phyloP scores from a whole-genome alignment of 1,139 yeast species.

The Trichomonascaceae sp. region DNA sequence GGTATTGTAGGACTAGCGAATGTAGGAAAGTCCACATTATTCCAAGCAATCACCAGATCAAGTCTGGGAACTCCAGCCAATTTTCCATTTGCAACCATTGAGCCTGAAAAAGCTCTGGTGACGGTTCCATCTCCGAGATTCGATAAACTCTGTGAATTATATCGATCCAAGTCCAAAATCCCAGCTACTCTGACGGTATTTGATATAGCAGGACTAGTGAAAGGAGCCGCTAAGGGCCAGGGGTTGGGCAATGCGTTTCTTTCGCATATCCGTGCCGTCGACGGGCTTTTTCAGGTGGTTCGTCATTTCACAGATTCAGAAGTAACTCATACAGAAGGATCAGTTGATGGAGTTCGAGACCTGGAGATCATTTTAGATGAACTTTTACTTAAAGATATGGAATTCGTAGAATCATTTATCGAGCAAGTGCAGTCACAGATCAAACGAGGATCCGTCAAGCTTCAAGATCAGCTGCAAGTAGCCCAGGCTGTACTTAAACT shows the following conservation, averaged over 20 bases:
- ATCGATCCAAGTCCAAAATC: conserved; percentile 63
- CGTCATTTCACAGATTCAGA: conserved; percentile 85
- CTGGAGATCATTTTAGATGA: conserved; percentile 82
- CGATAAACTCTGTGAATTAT: conserved; percentile 60
- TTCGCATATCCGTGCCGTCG: conserved; percentile 91
- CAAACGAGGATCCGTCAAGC: conserved; percentile 9
- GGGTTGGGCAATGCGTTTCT: conserved; percentile 96
- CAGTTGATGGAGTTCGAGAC: conserved; percentile 87
- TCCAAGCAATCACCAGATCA: conserved; percentile 65
- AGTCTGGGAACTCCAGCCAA: conserved; percentile 95
- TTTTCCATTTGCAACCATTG: conserved; percentile 95
- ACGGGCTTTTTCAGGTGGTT: conserved; percentile 92
- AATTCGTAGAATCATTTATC: conserved; percentile 77
- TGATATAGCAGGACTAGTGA: conserved; percentile 93
- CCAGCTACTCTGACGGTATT: conserved; percentile 88
- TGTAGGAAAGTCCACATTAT: conserved; percentile 70
- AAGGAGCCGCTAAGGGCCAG: conserved; percentile 94
- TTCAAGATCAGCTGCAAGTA: conserved; percentile 55
- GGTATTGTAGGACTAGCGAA: conserved; percentile 96
- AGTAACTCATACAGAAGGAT: conserved; percentile 90
- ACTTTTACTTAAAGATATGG: conserved; percentile 88
- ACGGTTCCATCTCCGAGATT: conserved; percentile 85
- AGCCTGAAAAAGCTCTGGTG: conserved; percentile 95
- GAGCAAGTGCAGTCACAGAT: conserved; percentile 51
- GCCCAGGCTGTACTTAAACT: conserved; percentile 67